Conservation (phyloP, 441 rosid genomes). For the Jatropha podagrica region DNA sequence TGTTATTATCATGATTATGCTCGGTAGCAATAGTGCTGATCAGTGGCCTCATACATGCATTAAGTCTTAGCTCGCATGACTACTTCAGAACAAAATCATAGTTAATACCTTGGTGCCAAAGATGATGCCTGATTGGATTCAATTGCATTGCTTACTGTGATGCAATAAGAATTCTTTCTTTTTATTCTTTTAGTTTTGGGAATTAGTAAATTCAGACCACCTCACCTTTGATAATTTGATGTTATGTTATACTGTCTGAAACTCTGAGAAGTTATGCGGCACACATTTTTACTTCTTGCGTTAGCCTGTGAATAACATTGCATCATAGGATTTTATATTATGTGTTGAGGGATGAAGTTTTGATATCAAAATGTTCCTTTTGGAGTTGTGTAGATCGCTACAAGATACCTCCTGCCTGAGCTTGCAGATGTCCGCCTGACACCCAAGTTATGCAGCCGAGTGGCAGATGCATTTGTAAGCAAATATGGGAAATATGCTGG, state of each 20-base stretch:
- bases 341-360: slow-evolving; percentile 14
- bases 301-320: not conserved
- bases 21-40: not conserved
- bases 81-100: not conserved
- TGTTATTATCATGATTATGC: not conserved
- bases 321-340: not conserved
- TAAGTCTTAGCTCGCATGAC: not conserved
- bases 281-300: not conserved
- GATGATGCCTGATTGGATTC: not conserved
- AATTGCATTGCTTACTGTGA: not conserved
- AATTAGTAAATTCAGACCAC: not conserved
- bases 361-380: slow-evolving; percentile 23
- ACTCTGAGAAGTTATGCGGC: not conserved
- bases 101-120: not conserved
- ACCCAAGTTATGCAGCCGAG: slow-evolving; percentile 58
- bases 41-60: too few relatives aligned
- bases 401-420: slow-evolving; percentile 74
- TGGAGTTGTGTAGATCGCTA: slow-evolving; percentile 64
- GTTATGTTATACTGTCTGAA: not conserved
- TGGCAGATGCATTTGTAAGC: slow-evolving; percentile 84
- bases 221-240: not conserved
- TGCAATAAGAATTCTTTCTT: not conserved
- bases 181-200: not conserved
- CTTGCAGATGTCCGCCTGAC: slow-evolving; percentile 78
- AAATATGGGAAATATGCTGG: slow-evolving; percentile 93